Base-by-base conservation (phyloP, 2,329 filamentous ascomycete species). In the Colletotrichum cordylinicola region DNA sequence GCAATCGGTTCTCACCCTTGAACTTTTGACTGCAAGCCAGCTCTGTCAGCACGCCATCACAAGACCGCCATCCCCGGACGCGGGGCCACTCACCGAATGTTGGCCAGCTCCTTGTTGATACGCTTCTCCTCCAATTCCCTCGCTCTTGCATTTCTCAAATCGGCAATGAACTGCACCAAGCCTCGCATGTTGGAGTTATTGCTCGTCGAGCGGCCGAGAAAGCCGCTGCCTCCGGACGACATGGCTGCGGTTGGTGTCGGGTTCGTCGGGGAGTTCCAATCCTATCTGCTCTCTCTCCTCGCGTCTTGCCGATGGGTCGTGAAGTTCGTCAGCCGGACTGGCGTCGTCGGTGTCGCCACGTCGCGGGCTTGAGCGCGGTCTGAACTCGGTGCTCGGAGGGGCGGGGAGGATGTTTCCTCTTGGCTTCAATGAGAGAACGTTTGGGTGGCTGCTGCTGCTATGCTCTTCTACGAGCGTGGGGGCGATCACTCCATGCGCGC, bases 31-130 rank as follows among this genome's bases (percentile, higher is more conserved):
- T 92, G 79, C 74, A 79, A 18, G 33, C 18, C 33, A 29, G 66
- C 52, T 58, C 67, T 31, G 35, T 70, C 16, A 71, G 43, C 64
- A 72, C 10, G 76, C 74, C 65, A 37, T 70, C 77, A 77, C 70
- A 77, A 80, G 60, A 48, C 27, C 27, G n/a, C 37, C 29, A 27
- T 27, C 15, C 31, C 21, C 29, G 29, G 13, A 74, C 78, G 72
- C 80, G 78, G 70, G 75, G 67, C 10, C n/a, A n/a, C 90, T 79
- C 82, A 92, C 90, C 95, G 93, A 84, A 99, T 99, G 83, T 99
- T 99, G 83, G 97, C 97, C 85, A 99, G 88, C 88, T 99, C 97
- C 89, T 99, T 99, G 86, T 99, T 99, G 88, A 99, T 98, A 83
- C 97, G 92, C 90, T 99, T 99, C 89, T 99, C 97, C 85, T 99